Percentiles rank a stretch among this genome's conserved stretches.
These are phyloP conservation scores for Phytopythium cucurbitacearum DNA, from an alignment of 352 stramenopile genomes.

Conservation along the genomic window DNA sequence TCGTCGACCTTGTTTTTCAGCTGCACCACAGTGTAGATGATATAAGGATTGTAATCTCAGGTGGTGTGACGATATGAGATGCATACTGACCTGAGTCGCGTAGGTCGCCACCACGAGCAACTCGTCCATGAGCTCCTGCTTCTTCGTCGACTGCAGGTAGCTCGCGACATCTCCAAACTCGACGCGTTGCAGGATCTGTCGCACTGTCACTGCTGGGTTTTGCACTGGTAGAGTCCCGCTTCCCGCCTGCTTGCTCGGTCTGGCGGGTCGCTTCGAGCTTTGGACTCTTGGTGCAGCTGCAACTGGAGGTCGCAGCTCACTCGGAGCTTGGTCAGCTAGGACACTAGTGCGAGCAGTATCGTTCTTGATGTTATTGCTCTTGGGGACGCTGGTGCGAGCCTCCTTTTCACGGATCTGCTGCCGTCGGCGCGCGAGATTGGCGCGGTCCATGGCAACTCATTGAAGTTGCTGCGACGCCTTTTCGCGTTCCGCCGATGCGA, in stretches of 20 bases:
- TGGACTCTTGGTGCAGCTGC: not conserved
- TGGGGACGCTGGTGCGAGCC: slow-evolving; percentile 4
- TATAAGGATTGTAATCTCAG: too few relatives aligned
- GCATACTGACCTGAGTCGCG: slow-evolving; percentile 29
- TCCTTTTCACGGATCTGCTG: slow-evolving; percentile 29
- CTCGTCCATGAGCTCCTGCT: slow-evolving; percentile 45
- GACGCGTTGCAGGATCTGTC: slow-evolving; percentile 44
- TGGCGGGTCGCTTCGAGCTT: slow-evolving; percentile 4
- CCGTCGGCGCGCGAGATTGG: slow-evolving; percentile 23
- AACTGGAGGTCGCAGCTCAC: not conserved
- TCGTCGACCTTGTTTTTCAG: not conserved
- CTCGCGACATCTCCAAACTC: slow-evolving; percentile 32
- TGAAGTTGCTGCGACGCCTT: slow-evolving; percentile 1
- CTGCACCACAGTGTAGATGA: not conserved
- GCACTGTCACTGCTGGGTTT: slow-evolving; percentile 37
- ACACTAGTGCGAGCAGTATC: not conserved
- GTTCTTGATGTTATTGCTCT: slow-evolving; percentile 18
- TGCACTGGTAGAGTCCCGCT: not conserved
- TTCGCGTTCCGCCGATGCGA: slow-evolving; percentile 5
- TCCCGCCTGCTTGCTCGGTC: too few relatives aligned
- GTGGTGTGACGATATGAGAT: not conserved
- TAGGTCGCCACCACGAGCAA: slow-evolving; percentile 35
- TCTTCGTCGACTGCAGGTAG: slow-evolving; percentile 30
- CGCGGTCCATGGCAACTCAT: slow-evolving; percentile 20
- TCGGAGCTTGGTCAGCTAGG: not conserved